These are phyloP conservation scores for Fusarium veterinarium DNA, from an alignment of 2,329 filamentous ascomycete genomes.

Conservation along the genomic window DNA sequence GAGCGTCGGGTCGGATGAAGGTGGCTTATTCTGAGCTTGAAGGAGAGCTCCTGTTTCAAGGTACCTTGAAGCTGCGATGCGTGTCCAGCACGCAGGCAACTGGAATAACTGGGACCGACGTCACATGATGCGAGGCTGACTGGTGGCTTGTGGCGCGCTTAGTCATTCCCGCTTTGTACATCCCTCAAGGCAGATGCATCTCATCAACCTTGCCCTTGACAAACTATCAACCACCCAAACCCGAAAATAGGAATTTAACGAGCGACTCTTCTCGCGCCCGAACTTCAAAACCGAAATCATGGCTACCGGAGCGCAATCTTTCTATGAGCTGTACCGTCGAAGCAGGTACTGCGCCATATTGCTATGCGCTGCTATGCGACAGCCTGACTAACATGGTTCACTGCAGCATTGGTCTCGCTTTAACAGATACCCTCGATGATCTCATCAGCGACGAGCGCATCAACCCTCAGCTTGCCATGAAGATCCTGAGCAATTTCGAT, in stretches of 20 bases:
- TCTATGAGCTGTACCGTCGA: constrained; percentile 97
- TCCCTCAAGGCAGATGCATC: constrained; percentile 24
- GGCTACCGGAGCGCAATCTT: constrained; percentile 66
- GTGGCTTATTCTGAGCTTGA: constrained; percentile 43
- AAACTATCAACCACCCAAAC: constrained; percentile 12
- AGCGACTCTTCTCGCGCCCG: background rate
- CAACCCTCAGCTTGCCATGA: constrained; percentile 98
- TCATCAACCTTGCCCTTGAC: constrained; percentile 30
- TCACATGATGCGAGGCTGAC: constrained; percentile 52
- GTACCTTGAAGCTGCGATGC: constrained; percentile 44
- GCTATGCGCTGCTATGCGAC: constrained; percentile 47
- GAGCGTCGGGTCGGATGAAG: constrained; percentile 28
- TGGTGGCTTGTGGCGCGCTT: constrained; percentile 31
- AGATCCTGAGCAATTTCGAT: constrained; percentile 96
- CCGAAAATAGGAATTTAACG: background rate
- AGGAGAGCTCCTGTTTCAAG: constrained; percentile 46
- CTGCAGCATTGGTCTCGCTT: constrained; percentile 85
- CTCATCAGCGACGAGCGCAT: constrained; percentile 95
- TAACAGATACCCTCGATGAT: constrained; percentile 97
- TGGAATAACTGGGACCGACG: constrained; percentile 41
- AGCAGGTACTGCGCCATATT: constrained; percentile 79
- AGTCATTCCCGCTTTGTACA: constrained; percentile 39
- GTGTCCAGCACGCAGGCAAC: constrained; percentile 42
- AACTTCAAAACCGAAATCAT: constrained; percentile 47
- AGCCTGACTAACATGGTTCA: constrained; percentile 41